Evolutionary conservation across 1,139 yeast species (phyloP).

Genomic region (Lodderomyces oxycetoniae): DNA sequence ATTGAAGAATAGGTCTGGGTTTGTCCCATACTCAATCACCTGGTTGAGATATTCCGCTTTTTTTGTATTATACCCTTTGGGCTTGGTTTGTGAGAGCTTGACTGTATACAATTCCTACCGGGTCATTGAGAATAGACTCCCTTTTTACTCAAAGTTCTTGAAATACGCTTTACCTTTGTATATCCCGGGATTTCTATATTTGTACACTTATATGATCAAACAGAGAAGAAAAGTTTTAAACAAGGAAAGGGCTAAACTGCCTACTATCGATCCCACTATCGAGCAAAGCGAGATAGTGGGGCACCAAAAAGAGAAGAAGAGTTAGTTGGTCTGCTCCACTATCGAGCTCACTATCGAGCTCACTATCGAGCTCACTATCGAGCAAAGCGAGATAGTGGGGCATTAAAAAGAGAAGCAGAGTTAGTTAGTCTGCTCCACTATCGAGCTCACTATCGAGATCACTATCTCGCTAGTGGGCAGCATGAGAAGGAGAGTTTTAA

Average conservation of each 20-base stretch:
- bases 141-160: conserved; percentile 22
- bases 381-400: too few relatives aligned
- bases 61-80: conserved; percentile 32
- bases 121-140: conserved; percentile 12
- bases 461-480: too few relatives aligned
- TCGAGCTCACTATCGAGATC: too few relatives aligned
- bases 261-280: too few relatives aligned
- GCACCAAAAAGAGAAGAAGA: too few relatives aligned
- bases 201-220: conserved; percentile 32
- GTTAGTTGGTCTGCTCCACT: too few relatives aligned
- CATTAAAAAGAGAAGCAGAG: too few relatives aligned
- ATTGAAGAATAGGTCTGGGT: conserved; percentile 6
- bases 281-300: too few relatives aligned
- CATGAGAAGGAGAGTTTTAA: conserved; percentile 22
- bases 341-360: too few relatives aligned
- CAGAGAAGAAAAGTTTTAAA: conserved; percentile 25
- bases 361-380: too few relatives aligned
- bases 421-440: too few relatives aligned
- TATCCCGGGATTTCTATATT: conserved; percentile 30
- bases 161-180: conserved; percentile 26
- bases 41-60: conserved; percentile 36
- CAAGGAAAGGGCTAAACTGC: conserved; percentile 5
- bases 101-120: conserved; percentile 27
- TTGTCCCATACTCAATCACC: conserved; percentile 19
- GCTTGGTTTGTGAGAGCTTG: conserved; percentile 27